Evolutionary conservation across 805 yeast species (phyloP), one percentile per base, ranked within the genome.

Genomic region (Candida taoyuanica): DNA sequence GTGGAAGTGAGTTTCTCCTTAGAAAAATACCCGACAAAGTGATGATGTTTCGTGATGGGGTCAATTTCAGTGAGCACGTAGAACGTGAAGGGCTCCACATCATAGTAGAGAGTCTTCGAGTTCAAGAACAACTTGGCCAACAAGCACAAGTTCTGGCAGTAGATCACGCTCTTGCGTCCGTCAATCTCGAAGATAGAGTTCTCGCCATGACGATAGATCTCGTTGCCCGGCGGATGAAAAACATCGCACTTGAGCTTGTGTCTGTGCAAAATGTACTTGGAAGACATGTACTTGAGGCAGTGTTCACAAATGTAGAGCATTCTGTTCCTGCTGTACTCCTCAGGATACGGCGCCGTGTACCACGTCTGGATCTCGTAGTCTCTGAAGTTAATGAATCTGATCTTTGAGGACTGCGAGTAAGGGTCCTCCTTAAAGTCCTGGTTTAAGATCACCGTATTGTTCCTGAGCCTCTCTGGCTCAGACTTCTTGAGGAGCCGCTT

Each of bases 321-420:
- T 29, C 67, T 65, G 32, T 78, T 73, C 21, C 70, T 70, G 29
- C 85, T 75, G 53, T 78, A 85, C 53, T 85, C 93, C 43, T 84
- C 88, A 0, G 98, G 97, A 56, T 85, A 93, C 2, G 98, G 98
- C 0, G 96, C 80, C 3, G 85, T 76, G 60, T 85, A 89, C 96
- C 97, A 87, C 0, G 96, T 85, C 43, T 82, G 84, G 19, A 93
- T 85, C 55, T 83, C 88, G 58, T 63, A 75, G 31, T 73, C 72
- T 25, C 87, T 75, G 47, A 89, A 78, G 50, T 80, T 87, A 17
- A 89, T 79, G 39, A 74, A 74, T 34, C 73, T 53, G 36, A 51
- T 52, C 45, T 42, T 56, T 13, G 54, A 44, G 14, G 43, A 34
- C 34, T 48, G 48, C 4, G 34, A 23, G 15, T 34, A 30, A 15